Base-by-base conservation (phyloP, 1,284 basidiomycete species). In the Trametes pubescens region DNA sequence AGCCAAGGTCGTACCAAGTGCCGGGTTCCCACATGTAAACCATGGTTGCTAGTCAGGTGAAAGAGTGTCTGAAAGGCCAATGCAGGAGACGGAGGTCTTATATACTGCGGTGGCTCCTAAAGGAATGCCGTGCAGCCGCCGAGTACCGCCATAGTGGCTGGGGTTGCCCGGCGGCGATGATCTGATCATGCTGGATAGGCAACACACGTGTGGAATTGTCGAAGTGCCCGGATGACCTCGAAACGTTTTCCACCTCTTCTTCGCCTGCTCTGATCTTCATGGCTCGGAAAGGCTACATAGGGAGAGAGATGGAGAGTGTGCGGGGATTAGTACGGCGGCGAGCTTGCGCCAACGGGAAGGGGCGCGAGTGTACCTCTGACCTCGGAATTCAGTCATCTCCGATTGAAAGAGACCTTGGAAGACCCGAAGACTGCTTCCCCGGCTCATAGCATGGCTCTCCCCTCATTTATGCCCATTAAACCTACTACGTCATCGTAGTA, bases 1-100 rank as follows among this genome's bases (percentile, higher is more conserved):
- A 81, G 65, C 82, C 86, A 51, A 74, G 66, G 69, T 79, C 76
- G 79, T 93, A 93, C 59, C 83, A 73, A 49, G 81, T 86, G 57
- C 87, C 88, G 51, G 89, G 86, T 77, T 88, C 77, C 90, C 90
- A 92, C 56, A 65, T 66, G 61, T 73, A 74, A 65, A 78, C 74
- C 86, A 88, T 74, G 62, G 38, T 56, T 64, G 59, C 40, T 51
- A 52, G 58, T 18, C 43, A 54, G 51, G 22, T 47, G 11, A 35
- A 21, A 11, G 37, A 24, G 24, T 10, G 52, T 29, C 21, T 48
- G 43, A 46, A 46, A n/a, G 51, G 10, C 18, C 37, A 10, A 13
- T 24, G 6, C 18, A n/a, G 16, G 51, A 32, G 22, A 16, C 18
- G 51, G 9, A 37, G 53, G 53, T 46, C 54, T 51, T 68, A 66